Percentiles rank a stretch among this genome's conserved stretches.
Evolutionary conservation across 352 stramenopile genomes (phyloP).

Genomic region (Phytophthora ohioensis): DNA sequence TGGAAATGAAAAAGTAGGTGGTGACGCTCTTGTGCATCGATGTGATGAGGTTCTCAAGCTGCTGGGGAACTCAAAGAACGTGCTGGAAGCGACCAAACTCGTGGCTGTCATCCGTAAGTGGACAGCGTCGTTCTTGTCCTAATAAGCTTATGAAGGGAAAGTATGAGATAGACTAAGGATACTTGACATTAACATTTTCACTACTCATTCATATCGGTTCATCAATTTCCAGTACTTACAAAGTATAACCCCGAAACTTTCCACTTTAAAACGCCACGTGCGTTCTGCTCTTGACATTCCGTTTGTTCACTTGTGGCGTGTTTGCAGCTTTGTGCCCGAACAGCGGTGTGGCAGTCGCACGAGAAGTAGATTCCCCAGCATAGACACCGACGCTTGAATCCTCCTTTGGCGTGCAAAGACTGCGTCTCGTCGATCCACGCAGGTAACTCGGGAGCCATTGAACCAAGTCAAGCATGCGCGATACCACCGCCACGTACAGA

Average conservation of each 20-base stretch:
- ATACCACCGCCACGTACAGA: constrained; percentile 35
- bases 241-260: too few species aligned
- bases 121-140: constrained; percentile 20
- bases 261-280: constrained; percentile 2
- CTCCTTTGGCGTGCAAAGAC: constrained; percentile 35
- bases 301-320: neutral
- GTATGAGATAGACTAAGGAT: too few species aligned
- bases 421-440: constrained; percentile 15
- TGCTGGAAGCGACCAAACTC: constrained; percentile 59
- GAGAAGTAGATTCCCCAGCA: constrained; percentile 12
- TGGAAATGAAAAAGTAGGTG: constrained; percentile 34
- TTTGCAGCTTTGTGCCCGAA: neutral
- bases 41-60: constrained; percentile 65
- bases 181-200: neutral
- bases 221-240: neutral
- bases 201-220: constrained; percentile 1
- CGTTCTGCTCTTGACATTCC: constrained; percentile 11
- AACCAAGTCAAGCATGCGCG: constrained; percentile 20
- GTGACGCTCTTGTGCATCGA: constrained; percentile 17
- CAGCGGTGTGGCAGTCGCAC: constrained; percentile 3
- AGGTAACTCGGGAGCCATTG: constrained; percentile 22
- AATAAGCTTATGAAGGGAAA: too few species aligned
- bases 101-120: constrained; percentile 57
- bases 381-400: constrained; percentile 11
- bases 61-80: constrained; percentile 62